Conservation (phyloP, 345 rosid species). For the Iberis pinnata region DNA sequence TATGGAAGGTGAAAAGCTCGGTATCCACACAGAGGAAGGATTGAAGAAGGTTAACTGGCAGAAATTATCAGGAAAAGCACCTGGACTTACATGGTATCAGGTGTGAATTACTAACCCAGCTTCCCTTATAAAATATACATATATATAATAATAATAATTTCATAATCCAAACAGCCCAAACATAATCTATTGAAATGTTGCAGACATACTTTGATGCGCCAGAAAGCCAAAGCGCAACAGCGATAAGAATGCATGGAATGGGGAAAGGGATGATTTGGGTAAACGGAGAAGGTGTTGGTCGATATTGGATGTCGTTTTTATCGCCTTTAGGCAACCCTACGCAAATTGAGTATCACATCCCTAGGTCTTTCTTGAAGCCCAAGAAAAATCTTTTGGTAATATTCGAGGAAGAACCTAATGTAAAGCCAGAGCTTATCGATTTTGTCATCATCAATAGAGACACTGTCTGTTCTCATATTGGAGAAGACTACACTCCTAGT, state of each 20-base stretch:
- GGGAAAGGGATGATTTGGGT: conserved; percentile 78
- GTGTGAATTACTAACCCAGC: conserved; percentile 30
- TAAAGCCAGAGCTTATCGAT: conserved; percentile 49
- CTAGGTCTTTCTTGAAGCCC: conserved; percentile 66
- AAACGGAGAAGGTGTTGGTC: conserved; percentile 73
- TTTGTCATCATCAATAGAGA: conserved; percentile 53
- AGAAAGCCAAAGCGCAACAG: conserved; percentile 48
- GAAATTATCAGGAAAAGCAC: conserved; percentile 27
- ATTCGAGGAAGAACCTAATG: conserved; percentile 60
- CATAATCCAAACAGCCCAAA: too few relatives aligned
- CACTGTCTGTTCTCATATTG: conserved; percentile 56
- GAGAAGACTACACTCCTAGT: conserved; percentile 55
- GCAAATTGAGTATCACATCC: conserved; percentile 53
- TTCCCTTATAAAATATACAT: background rate
- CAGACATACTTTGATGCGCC: conserved; percentile 63
- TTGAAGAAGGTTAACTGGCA: conserved; percentile 45
- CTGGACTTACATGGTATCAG: conserved; percentile 79
- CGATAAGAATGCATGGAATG: conserved; percentile 50
- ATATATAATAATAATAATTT: too few relatives aligned
- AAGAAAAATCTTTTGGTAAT: conserved; percentile 54
- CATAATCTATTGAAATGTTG: too few relatives aligned
- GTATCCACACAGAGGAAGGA: conserved; percentile 45
- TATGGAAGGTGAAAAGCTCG: conserved; percentile 54
- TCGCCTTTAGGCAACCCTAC: conserved; percentile 59
- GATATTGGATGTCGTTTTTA: conserved; percentile 66